These are phyloP conservation scores for Ascochyta koolunga DNA, from an alignment of 2,329 filamentous ascomycete genomes.

Conservation along the genomic window DNA sequence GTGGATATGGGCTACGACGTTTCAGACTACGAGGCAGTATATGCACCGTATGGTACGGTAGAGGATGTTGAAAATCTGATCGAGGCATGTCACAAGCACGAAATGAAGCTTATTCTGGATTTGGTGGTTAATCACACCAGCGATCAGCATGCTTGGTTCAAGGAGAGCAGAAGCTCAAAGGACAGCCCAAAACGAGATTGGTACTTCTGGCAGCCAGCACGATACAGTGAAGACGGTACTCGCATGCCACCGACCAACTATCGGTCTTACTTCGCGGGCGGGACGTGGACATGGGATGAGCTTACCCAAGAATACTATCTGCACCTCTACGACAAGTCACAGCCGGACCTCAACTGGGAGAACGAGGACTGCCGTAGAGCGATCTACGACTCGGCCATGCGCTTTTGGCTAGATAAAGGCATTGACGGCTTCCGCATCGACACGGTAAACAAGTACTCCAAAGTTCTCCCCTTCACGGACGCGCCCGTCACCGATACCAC, in stretches of 20 bases:
- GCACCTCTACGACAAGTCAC: constrained; percentile 54
- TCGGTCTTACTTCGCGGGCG: constrained; percentile 49
- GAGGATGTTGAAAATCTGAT: constrained; percentile 69
- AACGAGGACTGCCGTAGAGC: constrained; percentile 52
- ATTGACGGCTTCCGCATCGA: constrained; percentile 57
- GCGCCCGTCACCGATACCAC: constrained; percentile 50
- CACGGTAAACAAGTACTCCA: constrained; percentile 58
- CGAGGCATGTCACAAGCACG: constrained; percentile 63
- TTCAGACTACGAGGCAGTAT: constrained; percentile 69
- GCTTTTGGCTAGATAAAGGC: constrained; percentile 57
- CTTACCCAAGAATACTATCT: constrained; percentile 56
- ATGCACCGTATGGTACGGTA: constrained; percentile 70
- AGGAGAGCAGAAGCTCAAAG: constrained; percentile 66
- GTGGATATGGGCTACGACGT: constrained; percentile 76
- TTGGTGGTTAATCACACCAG: constrained; percentile 81
- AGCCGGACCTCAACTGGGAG: constrained; percentile 58
- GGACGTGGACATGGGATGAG: constrained; percentile 54
- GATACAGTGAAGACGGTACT: constrained; percentile 60
- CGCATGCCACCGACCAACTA: constrained; percentile 65
- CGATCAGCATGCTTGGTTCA: constrained; percentile 74
- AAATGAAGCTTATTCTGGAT: constrained; percentile 75
- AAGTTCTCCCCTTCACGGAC: constrained; percentile 51
- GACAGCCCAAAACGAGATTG: constrained; percentile 70
- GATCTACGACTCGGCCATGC: constrained; percentile 53
- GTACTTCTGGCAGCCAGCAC: constrained; percentile 70